Percentiles rank a stretch among this genome's conserved stretches.
These are phyloP conservation scores for Forsythia viridissima DNA, from an alignment of 257 asterid genomes.

Conservation along the genomic window DNA sequence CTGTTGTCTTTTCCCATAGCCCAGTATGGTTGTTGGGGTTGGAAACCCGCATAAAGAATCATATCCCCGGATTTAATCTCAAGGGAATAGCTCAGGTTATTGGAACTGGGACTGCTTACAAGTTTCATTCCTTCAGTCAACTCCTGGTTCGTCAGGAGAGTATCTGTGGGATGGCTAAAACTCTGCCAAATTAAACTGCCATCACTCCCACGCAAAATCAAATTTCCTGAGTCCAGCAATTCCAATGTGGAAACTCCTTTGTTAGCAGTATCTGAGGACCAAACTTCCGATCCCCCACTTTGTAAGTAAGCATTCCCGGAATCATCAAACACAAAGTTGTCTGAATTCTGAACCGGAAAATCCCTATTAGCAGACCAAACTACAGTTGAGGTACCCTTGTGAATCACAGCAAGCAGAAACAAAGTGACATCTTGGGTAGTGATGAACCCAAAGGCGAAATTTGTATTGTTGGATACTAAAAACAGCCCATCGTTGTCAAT, in stretches of 20 bases:
- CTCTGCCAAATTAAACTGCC: slow-evolving; percentile 71
- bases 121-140: slow-evolving; percentile 73
- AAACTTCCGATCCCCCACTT: slow-evolving; percentile 51
- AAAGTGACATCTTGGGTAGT: slow-evolving; percentile 57
- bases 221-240: slow-evolving; percentile 73
- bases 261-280: slow-evolving; percentile 61
- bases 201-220: slow-evolving; percentile 58
- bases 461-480: slow-evolving; percentile 66
- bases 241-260: slow-evolving; percentile 75
- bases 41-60: slow-evolving; percentile 63
- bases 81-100: slow-evolving; percentile 65
- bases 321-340: slow-evolving; percentile 54
- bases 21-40: slow-evolving; percentile 83
- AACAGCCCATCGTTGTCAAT: slow-evolving; percentile 76
- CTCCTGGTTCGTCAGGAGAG: slow-evolving; percentile 69
- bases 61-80: slow-evolving; percentile 76
- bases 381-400: slow-evolving; percentile 59
- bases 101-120: slow-evolving; percentile 49
- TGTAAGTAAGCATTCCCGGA: slow-evolving; percentile 66
- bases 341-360: slow-evolving; percentile 57
- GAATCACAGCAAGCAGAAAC: slow-evolving; percentile 73
- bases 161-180: slow-evolving; percentile 70
- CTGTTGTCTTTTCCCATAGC: slow-evolving; percentile 62
- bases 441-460: slow-evolving; percentile 72
- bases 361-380: slow-evolving; percentile 89